Evolutionary conservation across 305 asterid genomes (phyloP).

Genomic region (Fraxinus angustifolia): DNA sequence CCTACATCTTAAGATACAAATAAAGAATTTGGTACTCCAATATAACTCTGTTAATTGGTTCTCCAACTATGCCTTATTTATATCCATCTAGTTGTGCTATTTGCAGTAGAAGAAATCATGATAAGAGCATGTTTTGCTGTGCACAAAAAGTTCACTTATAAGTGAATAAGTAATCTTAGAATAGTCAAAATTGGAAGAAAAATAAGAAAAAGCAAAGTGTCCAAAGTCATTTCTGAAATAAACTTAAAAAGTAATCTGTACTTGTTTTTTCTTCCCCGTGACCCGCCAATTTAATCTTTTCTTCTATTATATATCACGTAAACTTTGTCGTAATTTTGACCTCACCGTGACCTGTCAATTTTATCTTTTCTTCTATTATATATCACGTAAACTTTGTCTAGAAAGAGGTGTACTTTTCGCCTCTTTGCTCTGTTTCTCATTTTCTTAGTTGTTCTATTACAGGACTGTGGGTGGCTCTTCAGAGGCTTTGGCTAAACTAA

Average conservation of each 20-base stretch:
- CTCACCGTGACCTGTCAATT: neutral
- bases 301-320: no score
- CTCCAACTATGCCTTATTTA: neutral
- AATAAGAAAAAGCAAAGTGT: neutral
- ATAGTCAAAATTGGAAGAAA: neutral
- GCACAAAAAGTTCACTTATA: neutral
- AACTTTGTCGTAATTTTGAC: no score
- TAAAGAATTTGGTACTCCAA: neutral
- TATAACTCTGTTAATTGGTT: neutral
- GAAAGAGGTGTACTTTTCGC: neutral
- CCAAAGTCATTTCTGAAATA: neutral
- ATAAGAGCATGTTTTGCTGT: neutral
- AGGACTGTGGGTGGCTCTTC: constrained; percentile 91
- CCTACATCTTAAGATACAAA: neutral
- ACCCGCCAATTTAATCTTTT: no score
- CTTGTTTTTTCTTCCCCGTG: neutral
- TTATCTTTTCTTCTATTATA: neutral
- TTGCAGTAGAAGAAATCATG: neutral
- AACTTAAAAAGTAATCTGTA: neutral
- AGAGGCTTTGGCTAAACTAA: constrained; percentile 69
- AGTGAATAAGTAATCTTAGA: neutral
- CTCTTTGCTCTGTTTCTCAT: neutral
- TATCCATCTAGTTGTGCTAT: neutral
- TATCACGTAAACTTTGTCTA: neutral
- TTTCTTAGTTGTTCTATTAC: constrained; percentile 23